Evolutionary conservation across 108 stramenopile species (phyloP).

Genomic region (Fistulifera pelliculosa): DNA sequence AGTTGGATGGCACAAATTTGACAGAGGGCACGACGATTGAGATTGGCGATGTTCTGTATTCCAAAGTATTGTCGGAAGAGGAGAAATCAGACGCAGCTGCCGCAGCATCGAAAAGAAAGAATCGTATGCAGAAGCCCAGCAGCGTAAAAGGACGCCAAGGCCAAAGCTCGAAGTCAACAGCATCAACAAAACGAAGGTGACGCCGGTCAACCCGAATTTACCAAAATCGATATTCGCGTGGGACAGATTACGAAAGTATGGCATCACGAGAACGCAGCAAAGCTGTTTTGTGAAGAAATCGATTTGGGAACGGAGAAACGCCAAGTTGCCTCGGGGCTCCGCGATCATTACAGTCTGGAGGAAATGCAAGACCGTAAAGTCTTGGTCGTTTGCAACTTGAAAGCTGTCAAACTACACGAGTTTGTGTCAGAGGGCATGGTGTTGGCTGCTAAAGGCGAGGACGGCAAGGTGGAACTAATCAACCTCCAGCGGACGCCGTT

Average conservation of each 20-base stretch:
- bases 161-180: slow-evolving; percentile 43
- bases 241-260: slow-evolving; percentile 85
- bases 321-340: slow-evolving; percentile 84
- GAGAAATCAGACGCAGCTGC: slow-evolving; percentile 48
- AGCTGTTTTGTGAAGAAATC: slow-evolving; percentile 89
- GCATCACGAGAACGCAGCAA: slow-evolving; percentile 88
- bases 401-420: slow-evolving; percentile 82
- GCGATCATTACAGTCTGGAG: slow-evolving; percentile 72
- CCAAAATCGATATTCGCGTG: slow-evolving; percentile 85
- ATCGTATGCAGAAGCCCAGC: slow-evolving; percentile 63
- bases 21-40: slow-evolving; percentile 53
- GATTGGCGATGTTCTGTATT: slow-evolving; percentile 71
- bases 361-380: slow-evolving; percentile 84
- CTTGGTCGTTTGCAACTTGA: slow-evolving; percentile 89
- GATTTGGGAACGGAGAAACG: slow-evolving; percentile 69
- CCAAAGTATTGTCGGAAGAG: slow-evolving; percentile 51
- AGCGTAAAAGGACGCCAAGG: slow-evolving; percentile 82
- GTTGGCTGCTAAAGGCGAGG: slow-evolving; percentile 74
- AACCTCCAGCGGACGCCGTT: slow-evolving; percentile 66
- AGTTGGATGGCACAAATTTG: slow-evolving; percentile 42
- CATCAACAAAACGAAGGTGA: slow-evolving; percentile 28
- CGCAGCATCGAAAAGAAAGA: slow-evolving; percentile 63
- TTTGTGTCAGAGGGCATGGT: slow-evolving; percentile 86
- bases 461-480: slow-evolving; percentile 73
- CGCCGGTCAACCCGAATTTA: slow-evolving; percentile 69